Base-by-base conservation (phyloP, 1,139 yeast genomes). In the Nakaseomyces uthaithaninus region DNA sequence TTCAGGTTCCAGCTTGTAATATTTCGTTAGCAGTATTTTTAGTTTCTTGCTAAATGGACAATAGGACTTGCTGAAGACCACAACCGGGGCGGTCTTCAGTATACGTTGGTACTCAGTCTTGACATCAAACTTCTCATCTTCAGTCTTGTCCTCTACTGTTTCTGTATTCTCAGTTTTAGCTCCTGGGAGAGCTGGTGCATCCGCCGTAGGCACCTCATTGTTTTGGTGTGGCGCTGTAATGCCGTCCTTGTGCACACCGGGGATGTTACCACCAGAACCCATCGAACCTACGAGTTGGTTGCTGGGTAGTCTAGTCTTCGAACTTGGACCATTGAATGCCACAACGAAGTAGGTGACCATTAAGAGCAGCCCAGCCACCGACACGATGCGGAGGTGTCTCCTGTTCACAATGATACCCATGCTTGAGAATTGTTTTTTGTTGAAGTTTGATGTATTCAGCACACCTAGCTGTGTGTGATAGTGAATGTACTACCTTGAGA, bases 21-120 rank as follows among this genome's bases (percentile, higher is more conserved):
- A 72, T 20, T 72, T 74, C 22, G 63, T 60, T 39, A 87, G 67
- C 36, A 86, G 66, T 25, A 71, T 67, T 66, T 87, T 87, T 51
- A 86, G 71, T 37, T 67, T 68, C 55, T 72, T 74, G 15, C 93
- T 82, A 60, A 67, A 83, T 24, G 94, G 95, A 58, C 87, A 80
- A 52, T 66, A 70, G 0, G 80, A 68, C 57, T 80, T 80, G 41
- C 84, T 76, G 51, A 80, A 80, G 2, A 80, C 71, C 45, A 77
- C 77, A 63, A 81, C 73, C 8, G 94, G 94, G 1, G 85, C 66
- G 40, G 77, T 55, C 2, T 71, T 50, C 42, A 86, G 59, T 36
- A 80, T 78, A 60, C 47, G 77, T 8, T 22, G 18, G 16, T 33
- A 73, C 50, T 75, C 91, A 47, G 70, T 68, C n/a, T 71, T 77